Base-by-base conservation (phyloP, 768 basidiomycete genomes). In the Suillus placidus region DNA sequence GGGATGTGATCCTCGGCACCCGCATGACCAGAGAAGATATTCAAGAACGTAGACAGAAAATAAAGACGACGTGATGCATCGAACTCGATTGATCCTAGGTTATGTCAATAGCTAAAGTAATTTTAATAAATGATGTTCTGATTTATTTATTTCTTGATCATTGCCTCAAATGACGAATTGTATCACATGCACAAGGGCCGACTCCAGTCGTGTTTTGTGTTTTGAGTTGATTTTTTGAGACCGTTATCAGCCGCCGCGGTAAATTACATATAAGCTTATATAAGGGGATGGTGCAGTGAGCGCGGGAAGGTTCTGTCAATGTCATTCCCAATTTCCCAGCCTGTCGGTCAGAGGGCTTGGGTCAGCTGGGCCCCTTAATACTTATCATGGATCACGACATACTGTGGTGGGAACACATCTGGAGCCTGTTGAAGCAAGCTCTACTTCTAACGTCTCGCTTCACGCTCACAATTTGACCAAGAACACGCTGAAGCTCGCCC, bases 1-100 rank as follows among this genome's bases (percentile, higher is more conserved):
- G 93, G 94, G 95, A 97, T 76, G 77, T 80, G 23, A 71, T 96
- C 20, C 83, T 96, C 62, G 90, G 91, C 45, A 96, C 95, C 10
- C 83, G 90, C 43, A 87, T 93, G 87, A 91, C 89, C 6, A 82
- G 90, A 23, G 70, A 82, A 64, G 88, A 91, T 58, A 81, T 90
- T 66, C 83, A 85, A 67, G 73, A 69, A 40, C 85, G 87, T 52
- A 81, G 74, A 65, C 70, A 77, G 61, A 82, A 77, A 35, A 38
- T 49, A 40, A 68, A 66, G 35, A 63, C 56, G 16, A 68, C 66
- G 23, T 67, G 58, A 70, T 42, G 38, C 55, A 54, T 54, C 64
- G 23, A 68, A 51, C 23, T 2, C 16, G 16, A 40, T 40, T 40
- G 43, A 47, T 47, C 5, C 20, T 45, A 12, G 42, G 18, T 20